A percentile compares a stretch with the other conserved stretches of the same genome.
Conservation (phyloP, 2,329 filamentous ascomycete genomes). For the Paracoccidioides lutzii region DNA sequence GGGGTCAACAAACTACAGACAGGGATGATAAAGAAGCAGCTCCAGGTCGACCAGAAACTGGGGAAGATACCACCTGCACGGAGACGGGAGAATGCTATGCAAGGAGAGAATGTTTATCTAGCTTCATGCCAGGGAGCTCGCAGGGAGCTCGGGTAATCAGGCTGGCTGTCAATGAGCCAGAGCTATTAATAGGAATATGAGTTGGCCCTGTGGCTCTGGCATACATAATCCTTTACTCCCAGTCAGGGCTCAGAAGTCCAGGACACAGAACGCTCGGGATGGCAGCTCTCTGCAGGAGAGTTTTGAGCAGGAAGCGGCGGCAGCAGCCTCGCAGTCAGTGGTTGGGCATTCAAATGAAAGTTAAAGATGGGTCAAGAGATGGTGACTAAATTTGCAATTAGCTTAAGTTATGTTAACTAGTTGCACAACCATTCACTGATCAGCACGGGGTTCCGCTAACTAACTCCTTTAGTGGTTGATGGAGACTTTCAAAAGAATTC, state of each 20-base stretch:
- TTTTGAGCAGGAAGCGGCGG: neutral
- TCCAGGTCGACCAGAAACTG: neutral
- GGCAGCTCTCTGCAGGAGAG: too few relatives aligned
- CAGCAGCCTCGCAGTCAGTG: too few relatives aligned
- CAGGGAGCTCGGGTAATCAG: neutral
- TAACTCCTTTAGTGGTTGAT: neutral
- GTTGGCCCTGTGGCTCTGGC: neutral
- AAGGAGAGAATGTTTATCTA: neutral
- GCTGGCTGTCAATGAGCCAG: neutral
- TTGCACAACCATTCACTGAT: neutral
- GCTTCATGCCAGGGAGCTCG: neutral
- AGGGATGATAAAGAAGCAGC: neutral
- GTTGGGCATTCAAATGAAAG: too few relatives aligned
- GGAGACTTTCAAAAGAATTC: too few relatives aligned
- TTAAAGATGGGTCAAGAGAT: neutral
- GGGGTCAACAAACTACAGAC: too few relatives aligned
- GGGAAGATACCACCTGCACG: neutral
- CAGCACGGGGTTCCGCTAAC: neutral
- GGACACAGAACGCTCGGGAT: neutral
- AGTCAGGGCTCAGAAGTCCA: neutral
- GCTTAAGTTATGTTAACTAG: neutral
- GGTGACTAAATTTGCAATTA: neutral
- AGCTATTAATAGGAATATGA: neutral
- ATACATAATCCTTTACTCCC: neutral
- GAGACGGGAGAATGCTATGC: neutral